Evolutionary conservation across 176 grass and related monocot genomes (phyloP).

Genomic region (Cenchrus purpureus): DNA sequence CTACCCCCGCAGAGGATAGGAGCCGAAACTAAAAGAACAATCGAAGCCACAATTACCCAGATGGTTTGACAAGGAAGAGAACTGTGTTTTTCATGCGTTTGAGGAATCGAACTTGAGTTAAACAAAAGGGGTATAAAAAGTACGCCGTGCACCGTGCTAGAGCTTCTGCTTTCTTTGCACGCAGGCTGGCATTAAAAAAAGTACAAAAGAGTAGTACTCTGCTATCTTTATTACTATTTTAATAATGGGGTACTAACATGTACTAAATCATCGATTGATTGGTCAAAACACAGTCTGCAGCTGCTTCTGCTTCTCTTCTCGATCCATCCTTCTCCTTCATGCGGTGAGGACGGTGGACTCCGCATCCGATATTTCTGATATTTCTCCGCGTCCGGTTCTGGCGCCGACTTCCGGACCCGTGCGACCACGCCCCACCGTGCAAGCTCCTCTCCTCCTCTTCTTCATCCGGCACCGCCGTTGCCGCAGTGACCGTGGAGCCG

Average conservation of each 20-base stretch:
- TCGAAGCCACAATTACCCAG: too few relatives aligned
- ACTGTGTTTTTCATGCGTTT: too few relatives aligned
- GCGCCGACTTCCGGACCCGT: background rate
- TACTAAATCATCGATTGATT: background rate
- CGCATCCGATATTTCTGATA: constrained; percentile 17
- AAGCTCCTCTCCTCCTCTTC: background rate
- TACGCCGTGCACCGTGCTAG: too few relatives aligned
- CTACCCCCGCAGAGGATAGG: too few relatives aligned
- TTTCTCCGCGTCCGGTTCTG: background rate
- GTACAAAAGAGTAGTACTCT: background rate
- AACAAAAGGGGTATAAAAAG: too few relatives aligned
- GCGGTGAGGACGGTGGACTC: constrained; percentile 22
- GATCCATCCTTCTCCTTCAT: background rate
- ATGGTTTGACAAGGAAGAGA: too few relatives aligned
- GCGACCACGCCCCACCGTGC: background rate
- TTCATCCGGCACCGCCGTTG: background rate
- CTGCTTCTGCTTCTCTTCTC: too few relatives aligned
- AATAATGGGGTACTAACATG: background rate
- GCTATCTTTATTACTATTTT: background rate
- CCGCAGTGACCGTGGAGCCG: background rate
- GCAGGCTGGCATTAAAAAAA: background rate
- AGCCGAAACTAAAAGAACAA: too few relatives aligned
- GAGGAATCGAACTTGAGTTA: too few relatives aligned
- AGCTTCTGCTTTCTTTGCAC: background rate
- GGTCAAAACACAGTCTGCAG: background rate